A percentile compares a stretch with the other conserved stretches of the same genome.
phyloP scores from a whole-genome alignment of 345 rosid species.

The Eucalyptus globulus region DNA sequence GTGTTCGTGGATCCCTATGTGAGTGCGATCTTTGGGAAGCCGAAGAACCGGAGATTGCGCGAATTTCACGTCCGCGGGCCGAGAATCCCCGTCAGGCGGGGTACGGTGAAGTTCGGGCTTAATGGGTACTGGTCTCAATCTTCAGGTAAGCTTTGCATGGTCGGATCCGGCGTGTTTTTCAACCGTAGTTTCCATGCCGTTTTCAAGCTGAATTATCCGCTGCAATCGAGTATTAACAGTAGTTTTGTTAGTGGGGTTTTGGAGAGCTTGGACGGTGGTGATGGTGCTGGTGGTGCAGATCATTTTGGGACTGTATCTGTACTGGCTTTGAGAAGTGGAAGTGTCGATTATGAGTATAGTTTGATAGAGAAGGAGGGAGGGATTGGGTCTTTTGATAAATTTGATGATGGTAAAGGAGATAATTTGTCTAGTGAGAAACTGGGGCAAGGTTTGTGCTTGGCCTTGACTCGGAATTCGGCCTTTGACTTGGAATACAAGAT shows the following conservation, averaged over 20 bases:
- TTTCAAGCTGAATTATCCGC: conserved; percentile 53
- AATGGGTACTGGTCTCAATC: conserved; percentile 66
- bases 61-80: conserved; percentile 39
- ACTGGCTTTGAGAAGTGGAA: conserved; percentile 35
- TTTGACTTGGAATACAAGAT: conserved; percentile 33
- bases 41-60: conserved; percentile 11
- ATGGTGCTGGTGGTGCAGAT: neutral
- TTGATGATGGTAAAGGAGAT: conserved; percentile 8
- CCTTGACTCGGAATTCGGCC: conserved; percentile 8
- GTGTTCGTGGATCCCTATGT: conserved; percentile 6
- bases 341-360: conserved; percentile 34
- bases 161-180: conserved; percentile 44
- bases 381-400: conserved; percentile 6
- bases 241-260: conserved; percentile 54
- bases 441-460: conserved; percentile 25
- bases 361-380: conserved; percentile 24
- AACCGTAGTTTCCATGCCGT: conserved; percentile 30
- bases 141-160: conserved; percentile 74
- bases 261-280: conserved; percentile 25
- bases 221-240: conserved; percentile 23
- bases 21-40: neutral
- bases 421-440: conserved; percentile 12
- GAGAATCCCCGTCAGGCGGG: conserved; percentile 18
- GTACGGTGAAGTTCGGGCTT: conserved; percentile 19
- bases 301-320: conserved; percentile 45